These are phyloP conservation scores for Beauveria caledonica DNA, from an alignment of 2,329 filamentous ascomycete species.

Conservation along the genomic window DNA sequence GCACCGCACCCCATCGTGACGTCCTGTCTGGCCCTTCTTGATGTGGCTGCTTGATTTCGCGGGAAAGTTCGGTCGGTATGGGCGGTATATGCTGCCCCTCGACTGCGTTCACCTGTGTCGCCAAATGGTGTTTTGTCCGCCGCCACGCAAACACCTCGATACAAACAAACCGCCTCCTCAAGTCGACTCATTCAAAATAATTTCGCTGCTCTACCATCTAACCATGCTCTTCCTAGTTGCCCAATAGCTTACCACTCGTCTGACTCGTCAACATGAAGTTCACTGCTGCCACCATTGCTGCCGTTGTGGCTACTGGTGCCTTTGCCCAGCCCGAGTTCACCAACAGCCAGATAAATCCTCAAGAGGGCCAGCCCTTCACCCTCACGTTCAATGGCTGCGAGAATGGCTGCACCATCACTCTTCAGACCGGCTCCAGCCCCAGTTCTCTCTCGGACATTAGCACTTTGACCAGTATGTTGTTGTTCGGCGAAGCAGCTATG, in stretches of 20 bases:
- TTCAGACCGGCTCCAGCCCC: slow-evolving; percentile 23
- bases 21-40: not conserved
- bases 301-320: slow-evolving; percentile 19
- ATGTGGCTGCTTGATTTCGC: too few relatives aligned
- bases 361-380: slow-evolving; percentile 24
- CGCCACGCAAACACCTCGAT: not conserved
- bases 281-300: slow-evolving; percentile 20
- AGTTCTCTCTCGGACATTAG: slow-evolving; percentile 23
- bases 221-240: not conserved
- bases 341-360: slow-evolving; percentile 24
- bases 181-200: not conserved
- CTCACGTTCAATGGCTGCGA: slow-evolving; percentile 25
- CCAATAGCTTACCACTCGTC: not conserved
- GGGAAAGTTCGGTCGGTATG: not conserved
- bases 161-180: not conserved
- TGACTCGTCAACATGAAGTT: slow-evolving; percentile 29
- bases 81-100: not conserved
- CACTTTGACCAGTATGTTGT: slow-evolving; percentile 24
- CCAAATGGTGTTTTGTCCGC: not conserved
- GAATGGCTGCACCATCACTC: slow-evolving; percentile 26
- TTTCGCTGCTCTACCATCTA: not conserved
- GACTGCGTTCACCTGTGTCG: not conserved
- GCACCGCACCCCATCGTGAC: not conserved
- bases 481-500: not conserved
- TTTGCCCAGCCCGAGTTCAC: slow-evolving; percentile 24